A percentile compares a stretch with the other conserved stretches of the same genome.
Evolutionary conservation across 2,329 filamentous ascomycete species (phyloP).

Genomic region (Fusarium sp.): DNA sequence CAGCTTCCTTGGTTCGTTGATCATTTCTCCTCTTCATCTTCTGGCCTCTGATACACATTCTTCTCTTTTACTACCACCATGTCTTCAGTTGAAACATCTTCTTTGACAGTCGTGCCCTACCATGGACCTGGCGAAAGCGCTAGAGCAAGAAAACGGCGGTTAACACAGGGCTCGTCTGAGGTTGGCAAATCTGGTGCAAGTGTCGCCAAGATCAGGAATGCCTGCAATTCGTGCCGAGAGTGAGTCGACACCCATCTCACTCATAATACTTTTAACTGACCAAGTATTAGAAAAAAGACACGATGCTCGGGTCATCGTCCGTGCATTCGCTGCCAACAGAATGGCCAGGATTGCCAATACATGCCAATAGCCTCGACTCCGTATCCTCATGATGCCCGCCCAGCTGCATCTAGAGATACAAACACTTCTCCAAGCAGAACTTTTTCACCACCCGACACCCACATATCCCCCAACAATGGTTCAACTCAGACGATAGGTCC

Average conservation of each 20-base stretch:
- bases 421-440: not conserved
- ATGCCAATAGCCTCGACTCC: conserved; percentile 8
- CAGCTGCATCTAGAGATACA: not conserved
- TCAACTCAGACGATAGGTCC: not conserved
- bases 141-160: not conserved
- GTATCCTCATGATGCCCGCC: not conserved
- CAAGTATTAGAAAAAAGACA: not conserved
- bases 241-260: not conserved
- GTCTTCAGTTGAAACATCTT: not conserved
- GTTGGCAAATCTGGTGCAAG: not conserved
- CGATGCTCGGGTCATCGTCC: conserved; percentile 16
- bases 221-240: not conserved
- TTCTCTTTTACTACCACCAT: not conserved
- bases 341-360: conserved; percentile 13
- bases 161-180: not conserved
- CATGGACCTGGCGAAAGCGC: not conserved
- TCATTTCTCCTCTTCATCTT: not conserved
- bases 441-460: not conserved
- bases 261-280: not conserved
- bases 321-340: conserved; percentile 13
- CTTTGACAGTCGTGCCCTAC: not conserved
- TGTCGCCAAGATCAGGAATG: not conserved
- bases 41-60: no score
- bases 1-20: not conserved
- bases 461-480: not conserved